Conservation (phyloP, 805 yeast genomes). For the Millerozyma miso region DNA sequence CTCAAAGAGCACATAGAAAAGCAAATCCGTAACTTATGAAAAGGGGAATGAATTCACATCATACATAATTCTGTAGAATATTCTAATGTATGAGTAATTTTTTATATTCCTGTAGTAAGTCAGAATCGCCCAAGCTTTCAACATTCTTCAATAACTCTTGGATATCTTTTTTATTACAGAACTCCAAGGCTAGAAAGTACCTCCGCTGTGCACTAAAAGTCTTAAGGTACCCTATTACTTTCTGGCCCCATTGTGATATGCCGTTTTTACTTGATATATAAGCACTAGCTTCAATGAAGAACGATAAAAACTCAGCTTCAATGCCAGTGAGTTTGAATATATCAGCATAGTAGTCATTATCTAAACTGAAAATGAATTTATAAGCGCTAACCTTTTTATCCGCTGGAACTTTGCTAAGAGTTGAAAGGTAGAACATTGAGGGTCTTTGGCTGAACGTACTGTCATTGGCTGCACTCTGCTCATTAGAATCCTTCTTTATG, state of each 20-base stretch:
- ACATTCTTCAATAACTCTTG: constrained; percentile 4
- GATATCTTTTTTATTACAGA: constrained; percentile 21
- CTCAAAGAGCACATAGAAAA: constrained; percentile 11
- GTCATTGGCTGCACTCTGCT: neutral
- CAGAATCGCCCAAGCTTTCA: neutral
- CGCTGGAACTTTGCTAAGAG: constrained; percentile 23
- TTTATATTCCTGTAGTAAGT: constrained; percentile 1
- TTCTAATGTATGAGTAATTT: neutral
- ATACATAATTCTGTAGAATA: neutral
- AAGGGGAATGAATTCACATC: neutral
- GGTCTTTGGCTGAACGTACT: constrained; percentile 15
- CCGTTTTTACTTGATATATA: constrained; percentile 10
- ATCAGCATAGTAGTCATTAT: constrained; percentile 16
- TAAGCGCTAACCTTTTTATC: constrained; percentile 27
- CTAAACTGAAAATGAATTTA: constrained; percentile 29
- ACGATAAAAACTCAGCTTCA: constrained; percentile 46
- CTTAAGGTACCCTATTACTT: constrained; percentile 17
- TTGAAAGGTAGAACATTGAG: constrained; percentile 21
- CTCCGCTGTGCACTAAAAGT: constrained; percentile 32
- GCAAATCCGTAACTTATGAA: no score
- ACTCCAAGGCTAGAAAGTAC: constrained; percentile 29
- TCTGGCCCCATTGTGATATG: constrained; percentile 11
- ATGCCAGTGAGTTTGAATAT: constrained; percentile 43
- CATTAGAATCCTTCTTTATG: neutral
- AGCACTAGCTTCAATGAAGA: constrained; percentile 41